Conservation (phyloP, 2,329 filamentous ascomycete genomes). For the Neofusicoccum cordaticola region DNA sequence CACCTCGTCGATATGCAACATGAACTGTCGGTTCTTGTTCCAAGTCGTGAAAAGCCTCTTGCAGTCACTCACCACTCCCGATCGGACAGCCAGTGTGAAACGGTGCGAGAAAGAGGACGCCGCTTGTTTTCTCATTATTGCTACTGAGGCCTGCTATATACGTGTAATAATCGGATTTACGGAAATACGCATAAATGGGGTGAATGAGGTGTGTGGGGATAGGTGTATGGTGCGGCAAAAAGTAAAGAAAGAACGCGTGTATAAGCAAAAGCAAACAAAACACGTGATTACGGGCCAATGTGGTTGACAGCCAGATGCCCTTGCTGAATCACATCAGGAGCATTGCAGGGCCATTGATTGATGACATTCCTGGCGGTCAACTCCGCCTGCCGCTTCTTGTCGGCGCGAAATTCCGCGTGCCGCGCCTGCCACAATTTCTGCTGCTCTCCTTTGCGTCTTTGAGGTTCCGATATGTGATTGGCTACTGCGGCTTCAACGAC, state of each 20-base stretch:
- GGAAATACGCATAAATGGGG: too few species aligned
- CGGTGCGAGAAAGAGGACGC: too few species aligned
- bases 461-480: not conserved
- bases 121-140: too few species aligned
- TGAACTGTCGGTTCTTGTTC: not conserved
- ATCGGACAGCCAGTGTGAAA: not conserved
- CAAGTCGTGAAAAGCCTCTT: not conserved
- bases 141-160: too few species aligned
- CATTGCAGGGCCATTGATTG: not conserved
- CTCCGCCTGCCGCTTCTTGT: not conserved
- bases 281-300: too few species aligned
- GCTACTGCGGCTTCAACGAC: not conserved
- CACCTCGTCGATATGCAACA: not conserved
- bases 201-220: too few species aligned
- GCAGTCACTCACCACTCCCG: not conserved
- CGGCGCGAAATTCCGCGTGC: not conserved
- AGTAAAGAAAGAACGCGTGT: too few species aligned
- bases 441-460: too few species aligned
- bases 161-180: too few species aligned
- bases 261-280: too few species aligned
- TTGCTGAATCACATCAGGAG: not conserved
- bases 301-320: not conserved
- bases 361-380: not conserved
- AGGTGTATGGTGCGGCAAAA: too few species aligned
- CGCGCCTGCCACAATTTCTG: not conserved